Evolutionary conservation across 176 grass and related monocot genomes (phyloP).

Genomic region (Oryza coarctata): DNA sequence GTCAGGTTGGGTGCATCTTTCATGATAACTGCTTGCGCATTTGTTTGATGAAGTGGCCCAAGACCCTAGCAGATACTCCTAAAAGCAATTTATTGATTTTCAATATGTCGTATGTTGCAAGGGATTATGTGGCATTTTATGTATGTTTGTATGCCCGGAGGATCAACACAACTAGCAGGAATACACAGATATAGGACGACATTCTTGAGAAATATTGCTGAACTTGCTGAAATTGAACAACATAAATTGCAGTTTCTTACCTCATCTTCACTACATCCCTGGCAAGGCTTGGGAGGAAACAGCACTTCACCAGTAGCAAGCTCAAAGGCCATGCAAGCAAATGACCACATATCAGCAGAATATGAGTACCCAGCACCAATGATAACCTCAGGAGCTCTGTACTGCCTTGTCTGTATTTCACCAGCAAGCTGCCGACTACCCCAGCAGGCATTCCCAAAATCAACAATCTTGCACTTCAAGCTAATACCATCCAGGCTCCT

Average conservation of each 20-base stretch:
- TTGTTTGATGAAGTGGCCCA: constrained; percentile 29
- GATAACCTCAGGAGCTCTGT: constrained; percentile 88
- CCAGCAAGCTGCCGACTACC: constrained; percentile 55
- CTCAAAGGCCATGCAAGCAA: constrained; percentile 88
- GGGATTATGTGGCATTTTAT: neutral
- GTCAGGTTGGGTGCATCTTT: constrained; percentile 33
- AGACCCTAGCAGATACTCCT: neutral
- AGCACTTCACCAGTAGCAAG: constrained; percentile 87
- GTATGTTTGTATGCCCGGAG: neutral
- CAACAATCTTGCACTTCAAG: constrained; percentile 90
- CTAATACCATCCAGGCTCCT: constrained; percentile 80
- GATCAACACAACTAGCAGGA: constrained; percentile 13
- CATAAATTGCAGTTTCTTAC: constrained; percentile 36
- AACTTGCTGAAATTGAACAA: neutral
- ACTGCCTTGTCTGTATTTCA: constrained; percentile 94
- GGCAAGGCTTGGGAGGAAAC: constrained; percentile 66
- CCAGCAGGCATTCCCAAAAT: constrained; percentile 90
- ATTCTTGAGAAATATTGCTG: neutral
- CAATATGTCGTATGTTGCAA: neutral
- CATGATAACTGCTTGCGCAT: constrained; percentile 8
- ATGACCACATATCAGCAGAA: constrained; percentile 88
- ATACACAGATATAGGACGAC: neutral
- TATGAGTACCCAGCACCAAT: constrained; percentile 77
- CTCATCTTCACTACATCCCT: constrained; percentile 86
- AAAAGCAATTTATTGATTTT: neutral